Conservation (phyloP, 2,329 filamentous ascomycete genomes). For the Phyllosticta citribraziliensis region DNA sequence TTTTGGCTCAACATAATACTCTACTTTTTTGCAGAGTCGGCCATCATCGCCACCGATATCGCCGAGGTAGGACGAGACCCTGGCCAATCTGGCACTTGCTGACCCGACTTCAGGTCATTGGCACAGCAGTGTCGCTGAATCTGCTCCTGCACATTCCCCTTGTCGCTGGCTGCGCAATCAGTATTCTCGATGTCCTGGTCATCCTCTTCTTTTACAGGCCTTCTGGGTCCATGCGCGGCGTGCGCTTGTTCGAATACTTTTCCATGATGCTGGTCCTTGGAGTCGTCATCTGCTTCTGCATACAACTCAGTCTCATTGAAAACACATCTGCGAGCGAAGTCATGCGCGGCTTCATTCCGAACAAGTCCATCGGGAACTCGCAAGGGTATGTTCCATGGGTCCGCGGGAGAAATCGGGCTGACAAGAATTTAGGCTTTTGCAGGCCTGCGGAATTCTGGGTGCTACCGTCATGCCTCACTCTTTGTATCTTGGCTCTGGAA, state of each 20-base stretch:
- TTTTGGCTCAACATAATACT: slow-evolving; percentile 45
- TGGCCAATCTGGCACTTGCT: not conserved
- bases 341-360: slow-evolving; percentile 46
- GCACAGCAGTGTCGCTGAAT: slow-evolving; percentile 47
- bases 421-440: slow-evolving; percentile 35
- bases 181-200: slow-evolving; percentile 46
- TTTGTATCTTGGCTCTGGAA: slow-evolving; percentile 46
- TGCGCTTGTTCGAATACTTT: slow-evolving; percentile 45
- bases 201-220: slow-evolving; percentile 48
- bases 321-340: slow-evolving; percentile 41
- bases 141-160: slow-evolving; percentile 44
- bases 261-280: slow-evolving; percentile 45
- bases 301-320: slow-evolving; percentile 45
- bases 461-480: slow-evolving; percentile 60
- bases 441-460: slow-evolving; percentile 65
- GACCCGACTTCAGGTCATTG: slow-evolving; percentile 35
- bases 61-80: slow-evolving; percentile 34
- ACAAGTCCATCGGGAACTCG: slow-evolving; percentile 40
- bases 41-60: slow-evolving; percentile 51
- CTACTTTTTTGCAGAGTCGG: slow-evolving; percentile 46
- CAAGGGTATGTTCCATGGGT: slow-evolving; percentile 33
- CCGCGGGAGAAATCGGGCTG: not conserved
- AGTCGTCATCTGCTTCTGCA: slow-evolving; percentile 48
- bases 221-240: slow-evolving; percentile 39
- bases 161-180: slow-evolving; percentile 48